Conservation (phyloP, 306 rosid species). For the Hippophae rhamnoides region DNA sequence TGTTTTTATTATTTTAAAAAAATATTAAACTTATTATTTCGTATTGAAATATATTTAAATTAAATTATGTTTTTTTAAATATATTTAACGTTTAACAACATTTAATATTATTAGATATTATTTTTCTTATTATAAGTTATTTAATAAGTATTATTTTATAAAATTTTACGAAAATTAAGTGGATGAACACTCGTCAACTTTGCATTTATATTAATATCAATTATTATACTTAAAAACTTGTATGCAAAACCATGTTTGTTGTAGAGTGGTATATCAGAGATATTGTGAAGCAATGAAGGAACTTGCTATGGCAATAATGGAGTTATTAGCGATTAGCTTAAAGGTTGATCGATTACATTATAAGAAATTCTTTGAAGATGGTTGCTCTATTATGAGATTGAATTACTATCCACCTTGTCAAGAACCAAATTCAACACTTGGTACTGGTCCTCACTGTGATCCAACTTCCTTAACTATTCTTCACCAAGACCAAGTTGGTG, state of each 20-base stretch:
- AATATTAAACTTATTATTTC: no score
- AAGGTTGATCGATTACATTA: slow-evolving; percentile 36
- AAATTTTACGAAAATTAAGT: no score
- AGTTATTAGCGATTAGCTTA: slow-evolving; percentile 60
- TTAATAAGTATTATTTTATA: no score
- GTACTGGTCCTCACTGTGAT: slow-evolving; percentile 82
- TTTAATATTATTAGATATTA: no score
- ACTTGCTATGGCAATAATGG: slow-evolving; percentile 38
- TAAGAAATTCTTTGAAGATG: slow-evolving; percentile 44
- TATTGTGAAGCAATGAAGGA: slow-evolving; percentile 56
- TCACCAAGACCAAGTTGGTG: slow-evolving; percentile 63
- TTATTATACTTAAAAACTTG: neutral
- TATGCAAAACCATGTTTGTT: neutral
- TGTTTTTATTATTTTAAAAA: no score
- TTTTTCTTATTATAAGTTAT: no score
- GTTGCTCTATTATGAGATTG: slow-evolving; percentile 55
- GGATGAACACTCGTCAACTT: neutral
- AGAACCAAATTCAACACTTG: slow-evolving; percentile 39
- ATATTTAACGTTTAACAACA: no score
- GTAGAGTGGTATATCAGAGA: slow-evolving; percentile 38
- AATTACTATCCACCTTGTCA: slow-evolving; percentile 62
- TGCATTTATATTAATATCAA: no score
- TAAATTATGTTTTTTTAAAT: no score
- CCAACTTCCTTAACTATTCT: slow-evolving; percentile 69
- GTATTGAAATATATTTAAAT: no score